phyloP scores from a whole-genome alignment of 371 early-diverging fungal species.

The Apophysomyces elegans region DNA sequence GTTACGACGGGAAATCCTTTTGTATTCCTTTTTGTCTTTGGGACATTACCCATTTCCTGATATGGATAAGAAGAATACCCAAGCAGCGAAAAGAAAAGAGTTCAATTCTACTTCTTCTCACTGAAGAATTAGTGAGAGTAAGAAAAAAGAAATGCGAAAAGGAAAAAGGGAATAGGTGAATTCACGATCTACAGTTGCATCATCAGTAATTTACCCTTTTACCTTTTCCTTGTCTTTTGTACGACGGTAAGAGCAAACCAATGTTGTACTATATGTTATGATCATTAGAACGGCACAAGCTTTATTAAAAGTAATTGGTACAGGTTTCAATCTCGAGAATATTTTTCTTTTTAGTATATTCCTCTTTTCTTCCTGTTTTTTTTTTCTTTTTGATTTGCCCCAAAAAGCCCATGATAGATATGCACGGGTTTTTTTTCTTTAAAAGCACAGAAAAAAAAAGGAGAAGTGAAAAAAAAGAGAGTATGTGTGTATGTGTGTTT shows the following conservation, averaged over 20 bases:
- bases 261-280: background rate
- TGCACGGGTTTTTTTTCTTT: background rate
- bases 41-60: too few species aligned
- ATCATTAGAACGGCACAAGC: background rate
- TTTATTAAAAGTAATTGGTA: constrained; percentile 9
- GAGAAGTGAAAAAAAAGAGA: background rate
- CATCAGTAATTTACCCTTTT: background rate
- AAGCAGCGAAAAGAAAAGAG: too few species aligned
- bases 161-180: background rate
- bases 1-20: too few species aligned
- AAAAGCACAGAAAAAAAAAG: background rate
- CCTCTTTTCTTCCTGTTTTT: background rate
- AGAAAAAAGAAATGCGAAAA: too few species aligned
- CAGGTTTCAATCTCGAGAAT: background rate
- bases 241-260: background rate
- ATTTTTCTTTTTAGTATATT: background rate
- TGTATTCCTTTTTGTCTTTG: too few species aligned
- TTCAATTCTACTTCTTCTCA: too few species aligned
- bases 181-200: background rate
- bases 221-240: background rate
- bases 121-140: too few species aligned
- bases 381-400: too few species aligned
- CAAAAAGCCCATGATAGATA: background rate
- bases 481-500: too few species aligned
- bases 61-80: too few species aligned